These are phyloP conservation scores for Pythium graminicola DNA, from an alignment of 352 stramenopile species.

Conservation along the genomic window DNA sequence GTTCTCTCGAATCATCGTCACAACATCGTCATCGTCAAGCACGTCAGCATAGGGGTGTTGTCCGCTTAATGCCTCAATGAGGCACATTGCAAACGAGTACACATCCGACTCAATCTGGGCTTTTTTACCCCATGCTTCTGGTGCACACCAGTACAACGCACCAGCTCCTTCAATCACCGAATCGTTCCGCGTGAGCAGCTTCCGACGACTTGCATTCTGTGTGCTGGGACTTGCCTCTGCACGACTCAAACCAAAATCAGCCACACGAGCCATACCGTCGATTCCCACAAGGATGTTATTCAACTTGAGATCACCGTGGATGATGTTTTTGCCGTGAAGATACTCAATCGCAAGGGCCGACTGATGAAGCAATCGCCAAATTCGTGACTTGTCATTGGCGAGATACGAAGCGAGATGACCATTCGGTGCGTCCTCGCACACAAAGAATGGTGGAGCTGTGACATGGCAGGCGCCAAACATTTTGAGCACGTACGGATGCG, in stretches of 20 bases:
- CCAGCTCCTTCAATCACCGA: not conserved
- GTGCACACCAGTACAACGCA: conserved; percentile 22
- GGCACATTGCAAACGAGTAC: conserved; percentile 11
- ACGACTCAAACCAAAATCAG: conserved; percentile 29
- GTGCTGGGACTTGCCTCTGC: too few relatives aligned
- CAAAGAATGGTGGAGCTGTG: conserved; percentile 16
- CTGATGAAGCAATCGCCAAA: conserved; percentile 32
- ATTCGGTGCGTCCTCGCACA: conserved; percentile 24
- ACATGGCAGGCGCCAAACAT: conserved; percentile 40
- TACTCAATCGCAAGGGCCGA: conserved; percentile 29
- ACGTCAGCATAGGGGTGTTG: not conserved
- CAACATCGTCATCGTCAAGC: not conserved
- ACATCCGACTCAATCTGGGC: conserved; percentile 5
- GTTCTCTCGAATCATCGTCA: not conserved
- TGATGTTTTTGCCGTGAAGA: conserved; percentile 30
- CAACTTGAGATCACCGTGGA: conserved; percentile 65
- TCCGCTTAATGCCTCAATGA: conserved; percentile 10
- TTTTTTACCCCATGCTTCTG: conserved; percentile 20
- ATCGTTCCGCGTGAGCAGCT: not conserved
- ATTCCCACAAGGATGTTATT: conserved; percentile 33
- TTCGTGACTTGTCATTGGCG: not conserved
- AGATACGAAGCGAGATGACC: conserved; percentile 22
- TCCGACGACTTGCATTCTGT: too few relatives aligned
- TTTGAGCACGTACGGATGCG: conserved; percentile 84
- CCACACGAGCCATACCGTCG: conserved; percentile 26